Percentiles rank a stretch among this genome's conserved stretches.
Evolutionary conservation across 306 rosid species (phyloP).

Genomic region (Lithocarpus polystachyus): DNA sequence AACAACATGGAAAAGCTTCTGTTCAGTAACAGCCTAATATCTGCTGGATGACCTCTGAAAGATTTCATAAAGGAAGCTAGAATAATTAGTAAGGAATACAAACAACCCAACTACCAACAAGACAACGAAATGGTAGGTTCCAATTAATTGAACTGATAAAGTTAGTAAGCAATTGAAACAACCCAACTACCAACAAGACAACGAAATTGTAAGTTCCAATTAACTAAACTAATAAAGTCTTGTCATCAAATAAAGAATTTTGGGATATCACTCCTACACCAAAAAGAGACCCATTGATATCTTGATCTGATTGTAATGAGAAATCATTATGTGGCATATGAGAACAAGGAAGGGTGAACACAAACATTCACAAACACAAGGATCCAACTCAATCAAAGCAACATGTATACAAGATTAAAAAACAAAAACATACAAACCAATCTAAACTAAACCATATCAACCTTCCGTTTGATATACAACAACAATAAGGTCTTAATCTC

Average conservation of each 20-base stretch:
- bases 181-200: too few relatives aligned
- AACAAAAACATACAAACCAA: not conserved
- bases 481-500: too few relatives aligned
- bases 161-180: too few relatives aligned
- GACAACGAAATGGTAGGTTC: too few relatives aligned
- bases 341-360: not conserved
- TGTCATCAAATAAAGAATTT: too few relatives aligned
- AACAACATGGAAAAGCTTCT: conserved; percentile 22
- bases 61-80: not conserved
- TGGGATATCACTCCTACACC: too few relatives aligned
- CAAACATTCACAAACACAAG: not conserved
- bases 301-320: too few relatives aligned
- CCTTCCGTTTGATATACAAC: not conserved
- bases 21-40: conserved; percentile 35
- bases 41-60: conserved; percentile 40
- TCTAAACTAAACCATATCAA: not conserved
- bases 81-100: not conserved
- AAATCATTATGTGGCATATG: not conserved
- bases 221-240: too few relatives aligned
- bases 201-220: too few relatives aligned
- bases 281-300: too few relatives aligned
- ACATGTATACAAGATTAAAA: not conserved
- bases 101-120: not conserved
- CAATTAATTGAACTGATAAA: too few relatives aligned
- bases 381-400: not conserved